Base-by-base conservation (phyloP, 495 filamentous ascomycete genomes). In the Penicillium turbatum region DNA sequence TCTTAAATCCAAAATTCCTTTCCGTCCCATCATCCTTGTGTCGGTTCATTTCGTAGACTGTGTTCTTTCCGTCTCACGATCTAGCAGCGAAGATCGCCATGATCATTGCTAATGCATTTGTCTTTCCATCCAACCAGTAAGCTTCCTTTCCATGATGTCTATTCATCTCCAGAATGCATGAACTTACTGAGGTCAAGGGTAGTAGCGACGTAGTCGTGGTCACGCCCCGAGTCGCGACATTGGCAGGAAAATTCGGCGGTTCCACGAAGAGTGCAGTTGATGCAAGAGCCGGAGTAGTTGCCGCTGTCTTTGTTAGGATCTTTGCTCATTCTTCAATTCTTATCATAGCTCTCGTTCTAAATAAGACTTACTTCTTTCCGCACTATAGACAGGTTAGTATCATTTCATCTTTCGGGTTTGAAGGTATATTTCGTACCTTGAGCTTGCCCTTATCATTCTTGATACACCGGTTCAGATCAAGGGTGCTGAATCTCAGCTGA, bases 101-200 rank as follows among this genome's bases (percentile, higher is more conserved):
- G 57, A 48, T 61, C 53, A 48, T 61, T 61, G 44, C 57, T 55
- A 40, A 64, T 57, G 36, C 57, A 64, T 19, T 64, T 56, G 54
- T 64, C 61, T 64, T 6, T 48, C 37, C 2, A 13, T 6, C 36
- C 9, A 40, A n/a, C 15, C 10, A 31, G 15, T 46, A 34, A 46
- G 43, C 3, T n/a, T 21, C 2, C 21, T 24, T 7, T 12, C 35
- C 11, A 26, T 2, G 9, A 26, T 29, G 31, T 39, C 7, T 15
- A 9, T 17, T n/a, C n/a, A n/a, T n/a, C 5, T 38, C 19, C 9
- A 6, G 8, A 11, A 31, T 3, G 17, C 3, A 21, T 38, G 6
- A 39, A 54, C 57, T 51, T 47, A 64, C 61, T 61, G 32, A 61
- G 36, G 35, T 64, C 54, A 21, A 64, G 51, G 6, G 51, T 43